phyloP scores from a whole-genome alignment of 106 monocot genomes.

The Dioscorea zingiberensis region DNA sequence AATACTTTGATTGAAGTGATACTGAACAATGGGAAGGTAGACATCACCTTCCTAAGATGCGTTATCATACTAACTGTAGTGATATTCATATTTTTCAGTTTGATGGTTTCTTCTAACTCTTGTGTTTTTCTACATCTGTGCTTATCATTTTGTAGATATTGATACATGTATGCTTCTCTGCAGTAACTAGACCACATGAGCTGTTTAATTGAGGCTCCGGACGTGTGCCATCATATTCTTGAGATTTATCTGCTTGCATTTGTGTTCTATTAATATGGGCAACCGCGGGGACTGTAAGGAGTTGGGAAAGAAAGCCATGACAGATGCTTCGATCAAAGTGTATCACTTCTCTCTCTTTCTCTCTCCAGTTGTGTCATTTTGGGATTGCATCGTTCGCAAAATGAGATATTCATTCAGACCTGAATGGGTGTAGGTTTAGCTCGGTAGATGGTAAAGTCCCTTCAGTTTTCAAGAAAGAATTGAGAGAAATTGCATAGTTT shows the following conservation, averaged over 20 bases:
- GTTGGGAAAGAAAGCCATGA: slow-evolving; percentile 27
- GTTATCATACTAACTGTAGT: background rate
- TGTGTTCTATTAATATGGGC: slow-evolving; percentile 36
- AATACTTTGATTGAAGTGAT: too few relatives aligned
- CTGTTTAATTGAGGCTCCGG: slow-evolving; percentile 16
- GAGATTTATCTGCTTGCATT: background rate
- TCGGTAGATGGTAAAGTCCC: background rate
- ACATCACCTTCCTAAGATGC: background rate
- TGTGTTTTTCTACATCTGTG: too few relatives aligned
- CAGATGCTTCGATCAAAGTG: slow-evolving; percentile 34
- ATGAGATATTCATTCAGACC: slow-evolving; percentile 86
- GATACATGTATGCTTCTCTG: slow-evolving; percentile 8
- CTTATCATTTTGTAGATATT: background rate
- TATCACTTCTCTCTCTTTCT: slow-evolving; percentile 61
- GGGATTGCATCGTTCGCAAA: slow-evolving; percentile 92
- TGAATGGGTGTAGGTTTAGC: slow-evolving; percentile 80
- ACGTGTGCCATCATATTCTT: slow-evolving; percentile 3
- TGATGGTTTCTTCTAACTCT: background rate
- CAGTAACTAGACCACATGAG: slow-evolving; percentile 36
- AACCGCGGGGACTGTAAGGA: slow-evolving; percentile 18
- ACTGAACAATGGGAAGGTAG: background rate
- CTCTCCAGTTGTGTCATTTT: slow-evolving; percentile 66
- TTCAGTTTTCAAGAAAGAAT: too few relatives aligned
- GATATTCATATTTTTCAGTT: background rate
- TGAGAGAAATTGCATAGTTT: too few relatives aligned